phyloP scores from a whole-genome alignment of 2,329 filamentous ascomycete species.

The Stromatinia cepivora region DNA sequence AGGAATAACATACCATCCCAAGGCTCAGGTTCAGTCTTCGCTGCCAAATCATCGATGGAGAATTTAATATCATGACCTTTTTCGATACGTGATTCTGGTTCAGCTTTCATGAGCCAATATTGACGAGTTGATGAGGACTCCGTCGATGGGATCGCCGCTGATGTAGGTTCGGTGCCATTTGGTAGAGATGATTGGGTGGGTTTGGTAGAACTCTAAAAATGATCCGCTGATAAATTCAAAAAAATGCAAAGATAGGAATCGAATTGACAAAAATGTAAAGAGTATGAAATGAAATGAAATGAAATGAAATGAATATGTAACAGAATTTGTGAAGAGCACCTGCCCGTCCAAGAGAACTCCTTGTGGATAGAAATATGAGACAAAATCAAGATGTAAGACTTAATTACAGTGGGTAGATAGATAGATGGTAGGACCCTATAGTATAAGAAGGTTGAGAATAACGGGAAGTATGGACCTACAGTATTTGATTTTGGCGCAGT shows the following conservation, averaged over 20 bases:
- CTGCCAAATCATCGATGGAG: slow-evolving; percentile 85
- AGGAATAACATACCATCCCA: slow-evolving; percentile 73
- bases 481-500: slow-evolving; percentile 1
- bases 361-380: background rate
- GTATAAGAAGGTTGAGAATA: background rate
- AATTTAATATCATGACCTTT: slow-evolving; percentile 89
- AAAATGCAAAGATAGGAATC: background rate
- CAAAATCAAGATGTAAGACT: background rate
- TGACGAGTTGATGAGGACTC: slow-evolving; percentile 40
- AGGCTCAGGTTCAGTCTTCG: slow-evolving; percentile 73
- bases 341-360: background rate
- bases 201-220: slow-evolving; percentile 22
- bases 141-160: slow-evolving; percentile 4
- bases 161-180: slow-evolving; percentile 21
- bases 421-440: background rate
- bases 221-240: slow-evolving; percentile 1
- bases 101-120: slow-evolving; percentile 84
- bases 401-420: background rate
- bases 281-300: background rate
- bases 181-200: slow-evolving; percentile 12
- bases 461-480: slow-evolving; percentile 4
- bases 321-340: background rate
- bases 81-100: slow-evolving; percentile 83
- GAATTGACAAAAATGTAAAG: background rate
- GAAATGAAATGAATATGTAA: background rate